Percentiles rank a stretch among this genome's conserved stretches.
phyloP scores from a whole-genome alignment of 164 flowering plant species.

The Vitis amurensis region DNA sequence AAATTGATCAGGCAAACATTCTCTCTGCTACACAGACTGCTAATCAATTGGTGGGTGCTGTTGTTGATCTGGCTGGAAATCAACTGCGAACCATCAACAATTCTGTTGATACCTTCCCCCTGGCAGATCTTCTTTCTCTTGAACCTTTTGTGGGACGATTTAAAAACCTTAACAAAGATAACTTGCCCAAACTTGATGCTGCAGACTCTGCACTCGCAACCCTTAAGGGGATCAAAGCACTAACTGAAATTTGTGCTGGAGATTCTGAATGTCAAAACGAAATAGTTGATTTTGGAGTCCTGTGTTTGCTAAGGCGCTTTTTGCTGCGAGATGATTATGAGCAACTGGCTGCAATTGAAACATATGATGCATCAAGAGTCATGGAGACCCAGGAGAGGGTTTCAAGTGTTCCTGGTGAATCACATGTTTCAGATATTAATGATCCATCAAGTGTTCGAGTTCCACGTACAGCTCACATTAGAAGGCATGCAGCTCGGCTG shows the following conservation, averaged over 20 bases:
- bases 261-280: conserved; percentile 58
- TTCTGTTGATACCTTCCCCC: conserved; percentile 51
- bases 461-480: conserved; percentile 85
- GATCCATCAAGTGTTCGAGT: conserved; percentile 74
- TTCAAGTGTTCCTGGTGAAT: conserved; percentile 39
- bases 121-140: conserved; percentile 70
- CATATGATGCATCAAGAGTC: conserved; percentile 90
- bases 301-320: conserved; percentile 79
- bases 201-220: conserved; percentile 92
- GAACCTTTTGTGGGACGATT: conserved; percentile 75
- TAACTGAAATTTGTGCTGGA: conserved; percentile 73
- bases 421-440: conserved; percentile 34
- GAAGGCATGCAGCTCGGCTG: conserved; percentile 91
- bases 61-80: conserved; percentile 70
- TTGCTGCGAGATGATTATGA: conserved; percentile 90
- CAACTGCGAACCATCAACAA: conserved; percentile 42
- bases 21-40: conserved; percentile 55
- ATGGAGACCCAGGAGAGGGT: conserved; percentile 54
- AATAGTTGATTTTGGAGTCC: conserved; percentile 67
- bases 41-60: conserved; percentile 66
- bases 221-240: conserved; percentile 81
- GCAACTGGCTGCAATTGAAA: conserved; percentile 85
- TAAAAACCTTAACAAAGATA: conserved; percentile 62
- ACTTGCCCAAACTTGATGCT: conserved; percentile 60
- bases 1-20: conserved; percentile 73